Conservation (phyloP, 2,329 filamentous ascomycete species). For the Clonostachys sp. region DNA sequence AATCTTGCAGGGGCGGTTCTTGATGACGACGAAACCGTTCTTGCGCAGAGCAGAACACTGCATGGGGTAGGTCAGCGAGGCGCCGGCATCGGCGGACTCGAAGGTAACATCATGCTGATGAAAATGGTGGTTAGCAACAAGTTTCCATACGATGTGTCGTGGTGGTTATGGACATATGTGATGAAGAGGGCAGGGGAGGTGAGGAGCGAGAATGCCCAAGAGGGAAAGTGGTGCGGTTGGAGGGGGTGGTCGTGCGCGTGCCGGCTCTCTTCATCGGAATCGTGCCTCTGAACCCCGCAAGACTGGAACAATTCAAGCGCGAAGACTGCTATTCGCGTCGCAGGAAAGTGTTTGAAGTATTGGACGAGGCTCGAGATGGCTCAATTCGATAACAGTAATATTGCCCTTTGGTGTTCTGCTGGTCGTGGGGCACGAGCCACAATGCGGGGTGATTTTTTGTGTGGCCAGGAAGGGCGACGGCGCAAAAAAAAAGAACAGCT, state of each 20-base stretch:
- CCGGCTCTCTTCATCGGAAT: no score
- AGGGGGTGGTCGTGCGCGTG: no score
- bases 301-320: no score
- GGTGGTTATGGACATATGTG: no score
- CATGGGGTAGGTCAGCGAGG: constrained; percentile 91
- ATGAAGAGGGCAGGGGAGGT: constrained; percentile 1
- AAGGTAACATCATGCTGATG: constrained; percentile 67
- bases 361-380: no score
- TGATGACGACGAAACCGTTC: constrained; percentile 98
- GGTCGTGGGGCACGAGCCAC: constrained; percentile 28
- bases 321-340: no score
- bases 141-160: no score
- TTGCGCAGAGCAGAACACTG: constrained; percentile 99
- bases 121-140: constrained; percentile 7
- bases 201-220: not conserved
- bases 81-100: constrained; percentile 93
- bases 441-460: constrained; percentile 43
- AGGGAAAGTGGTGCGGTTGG: no score
- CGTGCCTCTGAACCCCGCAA: no score
- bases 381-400: no score
- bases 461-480: constrained; percentile 14
- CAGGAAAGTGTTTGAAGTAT: no score
- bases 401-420: constrained; percentile 1
- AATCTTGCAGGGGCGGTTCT: constrained; percentile 99
- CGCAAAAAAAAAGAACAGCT: constrained; percentile 12